Evolutionary conservation across 805 yeast species (phyloP).

Genomic region (Wickerhamomyces kurtzmanii): DNA sequence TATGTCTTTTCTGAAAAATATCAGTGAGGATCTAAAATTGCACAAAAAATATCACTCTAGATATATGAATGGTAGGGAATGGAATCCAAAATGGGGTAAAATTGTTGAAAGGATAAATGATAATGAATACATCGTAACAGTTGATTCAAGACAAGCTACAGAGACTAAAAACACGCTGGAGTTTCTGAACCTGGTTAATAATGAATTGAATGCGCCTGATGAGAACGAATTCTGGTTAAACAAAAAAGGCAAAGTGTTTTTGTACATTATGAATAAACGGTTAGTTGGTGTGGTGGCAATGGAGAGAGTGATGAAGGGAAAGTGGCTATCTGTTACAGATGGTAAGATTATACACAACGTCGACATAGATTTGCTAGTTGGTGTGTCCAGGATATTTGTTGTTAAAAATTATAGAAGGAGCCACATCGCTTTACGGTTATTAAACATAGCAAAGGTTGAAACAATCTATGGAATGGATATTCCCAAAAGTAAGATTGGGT

Average conservation of each 20-base stretch:
- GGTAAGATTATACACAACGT: conserved; percentile 40
- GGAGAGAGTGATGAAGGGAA: conserved; percentile 34
- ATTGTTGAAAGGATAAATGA: conserved; percentile 3
- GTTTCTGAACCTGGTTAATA: conserved; percentile 44
- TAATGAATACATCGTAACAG: conserved; percentile 23
- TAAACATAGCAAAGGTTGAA: conserved; percentile 31
- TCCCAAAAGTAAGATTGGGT: conserved; percentile 37
- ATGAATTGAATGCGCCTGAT: conserved; percentile 51
- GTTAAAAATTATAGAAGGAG: conserved; percentile 31
- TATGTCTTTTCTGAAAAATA: conserved; percentile 37
- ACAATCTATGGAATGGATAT: conserved; percentile 40
- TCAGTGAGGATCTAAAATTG: conserved; percentile 29
- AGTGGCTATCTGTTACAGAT: conserved; percentile 52
- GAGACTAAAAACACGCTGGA: conserved; percentile 26
- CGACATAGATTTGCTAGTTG: conserved; percentile 27
- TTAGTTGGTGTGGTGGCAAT: conserved; percentile 51
- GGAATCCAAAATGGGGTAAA: conserved; percentile 31
- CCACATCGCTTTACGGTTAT: conserved; percentile 38
- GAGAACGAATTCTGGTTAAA: conserved; percentile 29
- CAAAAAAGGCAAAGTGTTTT: conserved; percentile 33
- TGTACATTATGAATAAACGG: conserved; percentile 31
- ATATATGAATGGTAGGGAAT: conserved; percentile 37
- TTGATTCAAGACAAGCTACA: conserved; percentile 18
- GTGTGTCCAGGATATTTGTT: conserved; percentile 41
- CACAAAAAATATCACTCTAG: conserved; percentile 45